phyloP scores from a whole-genome alignment of 2,329 filamentous ascomycete genomes.

The Neurospora sp. region DNA sequence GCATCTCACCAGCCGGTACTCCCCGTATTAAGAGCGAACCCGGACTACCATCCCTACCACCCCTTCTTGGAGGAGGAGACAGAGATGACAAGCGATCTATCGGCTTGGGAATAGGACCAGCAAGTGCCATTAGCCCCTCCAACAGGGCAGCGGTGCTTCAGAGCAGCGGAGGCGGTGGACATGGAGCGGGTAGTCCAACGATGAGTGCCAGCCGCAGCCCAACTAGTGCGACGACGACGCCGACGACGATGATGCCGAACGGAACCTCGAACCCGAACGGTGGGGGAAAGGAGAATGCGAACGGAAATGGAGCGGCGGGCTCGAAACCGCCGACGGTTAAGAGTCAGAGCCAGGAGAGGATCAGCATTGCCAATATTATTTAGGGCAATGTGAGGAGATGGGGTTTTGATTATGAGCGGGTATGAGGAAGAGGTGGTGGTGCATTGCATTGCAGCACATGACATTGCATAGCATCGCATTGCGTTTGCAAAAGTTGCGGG shows the following conservation, averaged over 20 bases:
- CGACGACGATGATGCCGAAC: not conserved
- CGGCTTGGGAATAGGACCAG: not conserved
- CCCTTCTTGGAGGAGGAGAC: not conserved
- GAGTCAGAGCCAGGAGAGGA: conserved; percentile 32
- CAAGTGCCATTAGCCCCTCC: not conserved
- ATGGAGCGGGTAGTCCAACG: not conserved
- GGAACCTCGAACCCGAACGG: not conserved
- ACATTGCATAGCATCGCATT: not conserved
- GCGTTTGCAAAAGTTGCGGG: not conserved
- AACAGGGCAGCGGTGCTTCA: not conserved
- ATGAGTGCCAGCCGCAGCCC: not conserved
- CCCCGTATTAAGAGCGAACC: not conserved
- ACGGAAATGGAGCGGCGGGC: not conserved
- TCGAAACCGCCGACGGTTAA: conserved; percentile 17
- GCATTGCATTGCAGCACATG: not conserved
- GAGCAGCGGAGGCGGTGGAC: not conserved
- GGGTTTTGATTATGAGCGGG: not conserved
- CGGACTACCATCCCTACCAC: not conserved
- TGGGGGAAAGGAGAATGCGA: not conserved
- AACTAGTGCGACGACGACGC: not conserved
- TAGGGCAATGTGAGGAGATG: not conserved
- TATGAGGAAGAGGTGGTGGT: not conserved
- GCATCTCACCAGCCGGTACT: not conserved
- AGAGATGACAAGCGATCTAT: not conserved
- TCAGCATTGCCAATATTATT: conserved; percentile 37